A percentile compares a stretch with the other conserved stretches of the same genome.
Conservation (phyloP, 169 alveolate genomes). For the Eimeria acervulina region DNA sequence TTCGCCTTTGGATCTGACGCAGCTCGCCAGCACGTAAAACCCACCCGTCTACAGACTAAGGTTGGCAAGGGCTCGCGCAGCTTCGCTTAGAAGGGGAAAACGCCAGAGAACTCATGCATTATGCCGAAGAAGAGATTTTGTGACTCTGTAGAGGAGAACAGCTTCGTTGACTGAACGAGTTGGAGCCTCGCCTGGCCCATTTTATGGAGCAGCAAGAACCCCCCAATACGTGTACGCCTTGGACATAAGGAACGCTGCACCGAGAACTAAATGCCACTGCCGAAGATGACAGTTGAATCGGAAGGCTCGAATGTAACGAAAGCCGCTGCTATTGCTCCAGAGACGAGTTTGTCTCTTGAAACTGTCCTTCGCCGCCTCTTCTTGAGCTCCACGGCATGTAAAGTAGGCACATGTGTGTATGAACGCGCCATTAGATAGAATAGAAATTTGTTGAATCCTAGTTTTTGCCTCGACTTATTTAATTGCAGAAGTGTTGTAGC, state of each 20-base stretch:
- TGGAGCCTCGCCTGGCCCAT: not conserved
- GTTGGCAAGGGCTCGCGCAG: not conserved
- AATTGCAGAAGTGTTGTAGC: not conserved
- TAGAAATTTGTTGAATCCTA: not conserved
- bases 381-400: slow-evolving; percentile 51
- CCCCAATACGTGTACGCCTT: not conserved
- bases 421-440: not conserved
- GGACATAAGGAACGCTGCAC: not conserved
- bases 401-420: not conserved
- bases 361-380: slow-evolving; percentile 32
- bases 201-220: not conserved
- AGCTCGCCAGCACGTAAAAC: not conserved
- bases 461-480: not conserved
- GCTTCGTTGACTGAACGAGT: not conserved
- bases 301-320: not conserved
- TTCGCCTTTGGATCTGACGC: not conserved
- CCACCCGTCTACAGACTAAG: not conserved
- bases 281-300: slow-evolving; percentile 37
- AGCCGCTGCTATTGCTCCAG: not conserved
- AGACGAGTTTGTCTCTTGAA: slow-evolving; percentile 49
- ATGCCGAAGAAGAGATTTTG: not conserved
- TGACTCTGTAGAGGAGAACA: not conserved
- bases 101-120: not conserved
- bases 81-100: not conserved
- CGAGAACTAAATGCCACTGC: not conserved